phyloP scores from a whole-genome alignment of 306 rosid species.

The Dalbergia cultrata region DNA sequence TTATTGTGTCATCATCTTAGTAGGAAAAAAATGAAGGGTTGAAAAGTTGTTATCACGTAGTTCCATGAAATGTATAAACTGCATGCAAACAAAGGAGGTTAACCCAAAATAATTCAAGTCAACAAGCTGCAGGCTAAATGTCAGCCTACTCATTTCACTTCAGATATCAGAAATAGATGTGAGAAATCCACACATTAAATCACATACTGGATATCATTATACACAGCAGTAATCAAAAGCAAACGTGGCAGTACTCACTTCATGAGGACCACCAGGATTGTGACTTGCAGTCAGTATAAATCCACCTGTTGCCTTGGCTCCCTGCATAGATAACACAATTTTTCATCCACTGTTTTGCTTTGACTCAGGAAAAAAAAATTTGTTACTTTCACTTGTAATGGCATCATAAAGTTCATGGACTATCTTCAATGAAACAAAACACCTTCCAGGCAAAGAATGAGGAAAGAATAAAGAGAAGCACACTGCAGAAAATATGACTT shows the following conservation, averaged over 20 bases:
- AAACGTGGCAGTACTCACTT: conserved; percentile 59
- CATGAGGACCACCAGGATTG: conserved; percentile 98
- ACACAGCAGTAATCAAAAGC: conserved; percentile 30
- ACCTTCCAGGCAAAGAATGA: conserved; percentile 12
- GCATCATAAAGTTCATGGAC: conserved; percentile 17
- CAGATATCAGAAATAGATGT: conserved; percentile 25
- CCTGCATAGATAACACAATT: conserved; percentile 63
- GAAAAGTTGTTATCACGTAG: conserved; percentile 3
- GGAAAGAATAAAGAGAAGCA: neutral
- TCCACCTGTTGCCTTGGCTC: conserved; percentile 91
- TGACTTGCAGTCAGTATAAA: conserved; percentile 99
- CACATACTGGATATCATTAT: conserved; percentile 22
- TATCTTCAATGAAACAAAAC: conserved; percentile 28
- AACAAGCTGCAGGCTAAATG: conserved; percentile 27
- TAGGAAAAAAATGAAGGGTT: conserved; percentile 5
- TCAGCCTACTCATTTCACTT: conserved; percentile 18
- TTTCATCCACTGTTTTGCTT: conserved; percentile 5
- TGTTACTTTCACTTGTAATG: neutral
- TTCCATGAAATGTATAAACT: conserved; percentile 19
- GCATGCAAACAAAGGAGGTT: conserved; percentile 13
- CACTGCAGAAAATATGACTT: conserved; percentile 50
- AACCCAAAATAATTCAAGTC: conserved; percentile 22
- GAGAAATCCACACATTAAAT: conserved; percentile 18
- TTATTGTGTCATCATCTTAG: conserved; percentile 8
- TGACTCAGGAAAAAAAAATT: conserved; percentile 9